A percentile compares a stretch with the other conserved stretches of the same genome.
Conservation (phyloP, 2,329 filamentous ascomycete genomes). For the Madurella mycetomatis region DNA sequence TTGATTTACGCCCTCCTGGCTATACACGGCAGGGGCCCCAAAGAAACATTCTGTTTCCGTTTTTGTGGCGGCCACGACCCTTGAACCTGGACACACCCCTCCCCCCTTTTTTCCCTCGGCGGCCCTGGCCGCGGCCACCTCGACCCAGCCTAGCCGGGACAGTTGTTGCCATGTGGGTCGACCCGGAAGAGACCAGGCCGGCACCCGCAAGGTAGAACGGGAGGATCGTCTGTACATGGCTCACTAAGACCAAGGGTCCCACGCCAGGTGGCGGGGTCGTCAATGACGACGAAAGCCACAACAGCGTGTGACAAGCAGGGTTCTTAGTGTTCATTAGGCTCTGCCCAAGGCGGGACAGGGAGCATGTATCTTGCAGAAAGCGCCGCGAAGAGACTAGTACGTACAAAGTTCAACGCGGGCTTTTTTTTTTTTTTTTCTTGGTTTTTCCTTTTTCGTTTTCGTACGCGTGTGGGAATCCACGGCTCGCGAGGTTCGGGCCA, state of each 20-base stretch:
- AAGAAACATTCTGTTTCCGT: slow-evolving; percentile 17
- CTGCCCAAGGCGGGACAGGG: not conserved
- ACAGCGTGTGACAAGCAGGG: not conserved
- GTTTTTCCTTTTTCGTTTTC: not conserved
- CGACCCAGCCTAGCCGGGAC: slow-evolving; percentile 22
- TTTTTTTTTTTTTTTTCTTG: too few species aligned
- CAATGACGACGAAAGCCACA: not conserved
- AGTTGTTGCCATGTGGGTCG: slow-evolving; percentile 26
- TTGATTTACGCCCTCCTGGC: slow-evolving; percentile 4
- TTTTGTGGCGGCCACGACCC: slow-evolving; percentile 17
- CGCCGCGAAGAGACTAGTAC: not conserved
- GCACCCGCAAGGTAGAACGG: slow-evolving; percentile 18
- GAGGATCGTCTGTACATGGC: slow-evolving; percentile 19
- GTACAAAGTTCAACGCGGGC: not conserved
- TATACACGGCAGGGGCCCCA: slow-evolving; percentile 6
- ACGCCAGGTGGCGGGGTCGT: slow-evolving; percentile 13
- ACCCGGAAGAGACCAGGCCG: slow-evolving; percentile 21
- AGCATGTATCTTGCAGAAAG: slow-evolving; percentile 10
- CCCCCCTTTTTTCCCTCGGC: not conserved
- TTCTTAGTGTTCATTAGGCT: not conserved
- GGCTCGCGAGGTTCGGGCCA: slow-evolving; percentile 13
- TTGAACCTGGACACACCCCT: slow-evolving; percentile 1
- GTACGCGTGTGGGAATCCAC: not conserved
- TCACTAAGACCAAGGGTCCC: slow-evolving; percentile 7
- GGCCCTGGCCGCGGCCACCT: slow-evolving; percentile 22